Conservation (phyloP, 345 rosid species). For the Clausena lansium region DNA sequence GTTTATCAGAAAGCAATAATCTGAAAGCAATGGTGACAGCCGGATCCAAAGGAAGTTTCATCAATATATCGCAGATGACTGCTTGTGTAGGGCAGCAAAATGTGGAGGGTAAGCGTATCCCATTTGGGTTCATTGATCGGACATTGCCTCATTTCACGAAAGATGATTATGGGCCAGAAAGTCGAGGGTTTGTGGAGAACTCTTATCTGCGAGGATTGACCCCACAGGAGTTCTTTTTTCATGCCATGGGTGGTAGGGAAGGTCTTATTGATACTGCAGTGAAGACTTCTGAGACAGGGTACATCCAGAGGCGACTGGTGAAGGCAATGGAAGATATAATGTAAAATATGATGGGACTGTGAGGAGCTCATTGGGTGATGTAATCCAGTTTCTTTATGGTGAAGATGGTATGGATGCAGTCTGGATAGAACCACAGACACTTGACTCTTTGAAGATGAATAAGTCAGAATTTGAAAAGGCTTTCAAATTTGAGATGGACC, state of each 20-base stretch:
- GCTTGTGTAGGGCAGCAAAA: conserved; percentile 99
- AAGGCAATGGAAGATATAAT: conserved; percentile 99
- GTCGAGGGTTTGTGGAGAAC: conserved; percentile 99
- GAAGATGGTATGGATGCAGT: conserved; percentile 99
- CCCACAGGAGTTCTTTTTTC: conserved; percentile 98
- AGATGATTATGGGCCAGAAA: conserved; percentile 95
- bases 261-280: conserved; percentile 99
- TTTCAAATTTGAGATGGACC: conserved; percentile 83
- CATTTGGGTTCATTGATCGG: conserved; percentile 83
- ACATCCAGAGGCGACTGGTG: conserved; percentile 95
- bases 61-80: conserved; percentile 97
- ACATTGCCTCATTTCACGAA: conserved; percentile 96
- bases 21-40: conserved; percentile 99
- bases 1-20: conserved; percentile 96
- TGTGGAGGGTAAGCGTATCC: conserved; percentile 98
- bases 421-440: conserved; percentile 92
- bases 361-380: conserved; percentile 93
- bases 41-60: conserved; percentile 98
- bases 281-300: conserved; percentile 98
- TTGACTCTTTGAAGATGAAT: conserved; percentile 92
- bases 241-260: conserved; percentile 99
- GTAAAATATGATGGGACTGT: conserved; percentile 98
- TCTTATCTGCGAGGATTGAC: conserved; percentile 96
- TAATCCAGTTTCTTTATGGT: conserved; percentile 95
- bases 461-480: conserved; percentile 68